phyloP scores from a whole-genome alignment of 2,329 filamentous ascomycete genomes.

The Botryotinia narcissicola region DNA sequence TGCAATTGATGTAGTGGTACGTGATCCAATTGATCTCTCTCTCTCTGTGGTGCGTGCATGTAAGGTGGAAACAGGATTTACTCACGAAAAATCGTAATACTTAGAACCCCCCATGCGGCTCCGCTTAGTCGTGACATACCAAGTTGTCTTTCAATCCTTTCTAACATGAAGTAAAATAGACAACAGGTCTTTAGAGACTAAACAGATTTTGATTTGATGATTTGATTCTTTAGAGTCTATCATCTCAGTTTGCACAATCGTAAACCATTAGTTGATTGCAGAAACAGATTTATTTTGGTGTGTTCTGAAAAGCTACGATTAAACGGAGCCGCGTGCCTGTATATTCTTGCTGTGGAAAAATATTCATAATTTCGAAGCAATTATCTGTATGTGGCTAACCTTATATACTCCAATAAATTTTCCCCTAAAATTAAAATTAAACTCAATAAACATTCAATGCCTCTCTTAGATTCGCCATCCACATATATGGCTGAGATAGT shows the following conservation, averaged over 20 bases:
- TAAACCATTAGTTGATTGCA: background rate
- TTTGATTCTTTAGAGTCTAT: background rate
- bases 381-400: background rate
- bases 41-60: background rate
- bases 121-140: background rate
- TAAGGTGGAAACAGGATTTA: background rate
- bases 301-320: background rate
- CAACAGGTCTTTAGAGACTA: background rate
- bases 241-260: background rate
- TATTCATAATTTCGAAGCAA: background rate
- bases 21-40: no score
- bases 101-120: background rate
- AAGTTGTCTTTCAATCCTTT: background rate
- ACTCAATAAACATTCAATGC: conserved; percentile 8
- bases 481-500: conserved; percentile 41
- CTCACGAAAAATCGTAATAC: background rate
- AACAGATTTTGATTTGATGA: rapidly evolving
- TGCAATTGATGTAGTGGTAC: no score
- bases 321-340: background rate
- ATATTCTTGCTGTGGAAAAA: background rate
- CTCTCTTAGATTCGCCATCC: conserved; percentile 20
- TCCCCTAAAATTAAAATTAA: background rate
- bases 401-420: background rate
- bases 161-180: background rate
- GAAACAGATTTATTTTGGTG: background rate